Evolutionary conservation across 768 basidiomycete genomes (phyloP).

Genomic region (Boletellus sp.): DNA sequence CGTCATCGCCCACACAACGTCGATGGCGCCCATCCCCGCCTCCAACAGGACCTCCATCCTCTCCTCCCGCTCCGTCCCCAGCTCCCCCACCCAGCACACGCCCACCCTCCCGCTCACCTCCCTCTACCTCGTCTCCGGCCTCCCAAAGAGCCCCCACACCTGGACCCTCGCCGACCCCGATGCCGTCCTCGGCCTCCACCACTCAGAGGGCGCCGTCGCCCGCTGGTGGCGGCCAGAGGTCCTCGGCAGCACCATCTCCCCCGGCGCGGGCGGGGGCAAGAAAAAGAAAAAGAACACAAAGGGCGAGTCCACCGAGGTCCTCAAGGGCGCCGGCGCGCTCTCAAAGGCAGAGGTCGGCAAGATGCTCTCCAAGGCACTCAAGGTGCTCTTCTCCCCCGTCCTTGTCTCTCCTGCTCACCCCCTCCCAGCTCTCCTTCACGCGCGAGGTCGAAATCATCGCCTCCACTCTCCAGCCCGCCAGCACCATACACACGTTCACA

Average conservation of each 20-base stretch:
- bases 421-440: conserved; percentile 74
- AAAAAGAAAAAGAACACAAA: conserved; percentile 65
- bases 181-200: conserved; percentile 75
- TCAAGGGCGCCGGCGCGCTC: conserved; percentile 77
- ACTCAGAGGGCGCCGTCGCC: conserved; percentile 79
- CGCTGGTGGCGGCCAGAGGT: conserved; percentile 93
- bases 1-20: conserved; percentile 65
- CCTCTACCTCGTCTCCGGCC: conserved; percentile 82
- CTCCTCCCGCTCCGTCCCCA: conserved; percentile 51
- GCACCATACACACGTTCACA: conserved; percentile 88
- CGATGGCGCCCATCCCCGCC: conserved; percentile 84
- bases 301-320: conserved; percentile 48
- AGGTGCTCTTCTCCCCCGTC: conserved; percentile 44
- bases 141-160: conserved; percentile 84
- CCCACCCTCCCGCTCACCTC: conserved; percentile 77
- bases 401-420: not conserved
- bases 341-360: conserved; percentile 84
- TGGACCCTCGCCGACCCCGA: conserved; percentile 89
- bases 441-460: conserved; percentile 93
- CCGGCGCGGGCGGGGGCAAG: conserved; percentile 77
- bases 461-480: conserved; percentile 90
- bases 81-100: conserved; percentile 53
- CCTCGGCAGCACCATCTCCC: conserved; percentile 81
- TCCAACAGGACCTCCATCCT: conserved; percentile 73
- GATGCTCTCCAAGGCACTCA: conserved; percentile 88